Evolutionary conservation across 345 rosid genomes (phyloP), one percentile per base, ranked within the genome.

Genomic region (Alliaria petiolata): DNA sequence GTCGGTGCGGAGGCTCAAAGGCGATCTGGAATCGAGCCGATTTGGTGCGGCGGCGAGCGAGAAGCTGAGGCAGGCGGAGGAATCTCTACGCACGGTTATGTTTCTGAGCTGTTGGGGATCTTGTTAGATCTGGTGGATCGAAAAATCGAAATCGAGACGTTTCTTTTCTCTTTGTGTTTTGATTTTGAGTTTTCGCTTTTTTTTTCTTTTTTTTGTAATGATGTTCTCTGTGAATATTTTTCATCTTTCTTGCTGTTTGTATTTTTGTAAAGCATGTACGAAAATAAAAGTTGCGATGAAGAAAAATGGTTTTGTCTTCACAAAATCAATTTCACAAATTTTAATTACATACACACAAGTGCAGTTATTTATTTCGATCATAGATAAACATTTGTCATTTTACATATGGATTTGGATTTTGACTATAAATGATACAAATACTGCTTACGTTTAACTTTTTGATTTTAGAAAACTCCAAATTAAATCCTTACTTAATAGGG

Each of bases 51-150:
- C 81, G 49, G 79, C 80, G 67, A 71, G 55, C 20, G 87, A 86
- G 70, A 83, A 55, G 81, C 42, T 72, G 31, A 85, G 70, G 62
- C 86, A 80, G 57, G 87, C 90, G 0, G 97, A 92, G 81, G 96
- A 92, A 63, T 87, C 97, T 22, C 75, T 92, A 0, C 65, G 96
- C 65, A 92, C 87, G 3, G 82, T 92, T 49, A 89, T 92, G 96
- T 92, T 74, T 74, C 76, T 92, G 80, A 89, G 93, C 79, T 91
- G 96, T 63, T 91, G 97, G 97, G 92, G 85, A 69, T 87, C 92
- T 40, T 81, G 78, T 68, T 78, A 73, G n/a, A 76, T 75, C 69
- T 58, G 16, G 25, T n/a, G 15, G 7, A 6, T 2, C 4, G 4
- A 16, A n/a, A n/a, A 1, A 26, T 14, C n/a, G 8, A 43, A 20